Percentiles rank a stretch among this genome's conserved stretches.
Evolutionary conservation across 805 yeast genomes (phyloP).

Genomic region (Brettanomyces naardenensis): DNA sequence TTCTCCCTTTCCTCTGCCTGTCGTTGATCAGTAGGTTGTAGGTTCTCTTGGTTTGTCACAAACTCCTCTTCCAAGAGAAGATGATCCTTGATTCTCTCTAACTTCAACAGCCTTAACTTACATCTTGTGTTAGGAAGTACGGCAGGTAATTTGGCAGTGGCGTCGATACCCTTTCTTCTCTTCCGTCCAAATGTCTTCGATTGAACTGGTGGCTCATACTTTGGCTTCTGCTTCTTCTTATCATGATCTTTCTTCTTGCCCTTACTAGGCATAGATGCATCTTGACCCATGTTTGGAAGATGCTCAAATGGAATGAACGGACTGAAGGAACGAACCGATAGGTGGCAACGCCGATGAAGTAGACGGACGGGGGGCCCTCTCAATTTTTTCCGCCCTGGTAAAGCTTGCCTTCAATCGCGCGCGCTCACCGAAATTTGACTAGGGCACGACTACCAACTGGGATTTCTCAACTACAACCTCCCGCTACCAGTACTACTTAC

Average conservation of each 20-base stretch:
- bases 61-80: constrained; percentile 90
- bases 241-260: constrained; percentile 27
- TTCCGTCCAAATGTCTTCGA: constrained; percentile 80
- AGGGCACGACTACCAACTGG: no score
- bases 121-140: constrained; percentile 93
- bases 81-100: constrained; percentile 96
- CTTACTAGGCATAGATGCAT: constrained; percentile 28
- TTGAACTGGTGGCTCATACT: constrained; percentile 97
- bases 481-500: no score
- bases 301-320: no score
- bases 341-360: no score
- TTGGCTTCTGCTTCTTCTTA: constrained; percentile 77
- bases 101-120: constrained; percentile 78
- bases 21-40: constrained; percentile 94
- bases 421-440: no score
- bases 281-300: constrained; percentile 27
- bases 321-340: no score
- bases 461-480: no score
- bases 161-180: constrained; percentile 79
- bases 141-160: constrained; percentile 62
- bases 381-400: no score
- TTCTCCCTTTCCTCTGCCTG: constrained; percentile 94
- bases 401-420: no score
- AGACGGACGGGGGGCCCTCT: no score
- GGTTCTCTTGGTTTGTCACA: constrained; percentile 87